Conservation (phyloP, 139 green algal species). For the Volvox reticuliferus region DNA sequence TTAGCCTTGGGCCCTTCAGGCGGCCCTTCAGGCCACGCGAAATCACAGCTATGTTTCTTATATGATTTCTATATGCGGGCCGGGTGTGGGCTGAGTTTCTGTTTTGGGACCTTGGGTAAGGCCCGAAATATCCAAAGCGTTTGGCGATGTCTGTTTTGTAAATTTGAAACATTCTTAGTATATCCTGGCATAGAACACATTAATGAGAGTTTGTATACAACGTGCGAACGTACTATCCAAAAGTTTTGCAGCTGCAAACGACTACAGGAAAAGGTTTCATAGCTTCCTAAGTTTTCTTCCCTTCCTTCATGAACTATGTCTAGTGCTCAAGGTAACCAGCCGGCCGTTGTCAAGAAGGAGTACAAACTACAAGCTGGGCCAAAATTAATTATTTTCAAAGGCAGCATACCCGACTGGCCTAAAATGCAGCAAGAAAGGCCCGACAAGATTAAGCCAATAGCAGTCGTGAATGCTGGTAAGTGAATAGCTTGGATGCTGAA, state of each 20-base stretch:
- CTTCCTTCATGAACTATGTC: neutral
- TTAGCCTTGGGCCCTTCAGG: no score
- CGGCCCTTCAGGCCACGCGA: no score
- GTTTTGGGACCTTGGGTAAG: no score
- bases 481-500: neutral
- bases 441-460: neutral
- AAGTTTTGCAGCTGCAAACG: neutral
- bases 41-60: no score
- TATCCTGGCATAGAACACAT: no score
- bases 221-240: neutral
- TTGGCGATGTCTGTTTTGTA: no score
- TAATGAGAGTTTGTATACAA: no score
- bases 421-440: slow-evolving; percentile 33
- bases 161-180: no score
- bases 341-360: neutral
- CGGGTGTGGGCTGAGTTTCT: no score
- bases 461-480: slow-evolving; percentile 40
- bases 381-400: slow-evolving; percentile 29
- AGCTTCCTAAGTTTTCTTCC: neutral
- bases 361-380: neutral
- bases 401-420: slow-evolving; percentile 40
- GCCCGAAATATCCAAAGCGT: no score
- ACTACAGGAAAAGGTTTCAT: no score
- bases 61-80: no score
- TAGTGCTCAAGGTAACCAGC: neutral